Conservation (phyloP, 177 flowering plant species). For the Vitis hybrid region DNA sequence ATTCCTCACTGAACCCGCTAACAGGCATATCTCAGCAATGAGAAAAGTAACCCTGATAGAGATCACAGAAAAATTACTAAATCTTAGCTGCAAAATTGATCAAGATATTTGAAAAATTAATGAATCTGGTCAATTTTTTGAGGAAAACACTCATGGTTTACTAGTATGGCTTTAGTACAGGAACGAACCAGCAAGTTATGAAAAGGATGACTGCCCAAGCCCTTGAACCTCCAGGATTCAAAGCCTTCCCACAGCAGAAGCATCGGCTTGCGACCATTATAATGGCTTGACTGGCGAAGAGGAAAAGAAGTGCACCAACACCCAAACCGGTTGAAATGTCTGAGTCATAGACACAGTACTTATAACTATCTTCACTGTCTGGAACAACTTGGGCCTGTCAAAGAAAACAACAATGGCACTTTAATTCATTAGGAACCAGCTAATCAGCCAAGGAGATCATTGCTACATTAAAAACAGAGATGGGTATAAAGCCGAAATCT, state of each 20-base stretch:
- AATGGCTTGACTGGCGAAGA: conserved; percentile 59
- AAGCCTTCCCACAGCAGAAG: conserved; percentile 91
- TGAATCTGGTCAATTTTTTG: not conserved
- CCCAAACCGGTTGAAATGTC: conserved; percentile 88
- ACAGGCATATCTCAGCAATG: conserved; percentile 77
- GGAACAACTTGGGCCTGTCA: conserved; percentile 50
- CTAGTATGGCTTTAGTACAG: not conserved
- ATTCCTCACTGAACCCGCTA: conserved; percentile 86
- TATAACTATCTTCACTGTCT: conserved; percentile 47
- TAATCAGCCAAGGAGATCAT: not conserved
- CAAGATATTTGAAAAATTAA: not conserved
- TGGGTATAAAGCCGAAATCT: too few species aligned
- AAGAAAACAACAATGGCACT: conserved; percentile 2
- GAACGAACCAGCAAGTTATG: conserved; percentile 76
- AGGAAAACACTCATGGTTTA: not conserved
- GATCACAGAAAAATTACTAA: not conserved
- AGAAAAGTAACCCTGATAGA: conserved; percentile 59
- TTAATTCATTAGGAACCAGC: not conserved
- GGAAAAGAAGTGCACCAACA: conserved; percentile 77
- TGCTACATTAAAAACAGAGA: not conserved
- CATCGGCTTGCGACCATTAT: conserved; percentile 78
- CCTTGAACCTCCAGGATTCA: conserved; percentile 80
- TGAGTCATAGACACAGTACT: conserved; percentile 77
- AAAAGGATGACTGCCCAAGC: conserved; percentile 83
- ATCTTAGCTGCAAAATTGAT: not conserved